phyloP scores from a whole-genome alignment of 2,329 filamentous ascomycete species.

The Pyricularia sp. region DNA sequence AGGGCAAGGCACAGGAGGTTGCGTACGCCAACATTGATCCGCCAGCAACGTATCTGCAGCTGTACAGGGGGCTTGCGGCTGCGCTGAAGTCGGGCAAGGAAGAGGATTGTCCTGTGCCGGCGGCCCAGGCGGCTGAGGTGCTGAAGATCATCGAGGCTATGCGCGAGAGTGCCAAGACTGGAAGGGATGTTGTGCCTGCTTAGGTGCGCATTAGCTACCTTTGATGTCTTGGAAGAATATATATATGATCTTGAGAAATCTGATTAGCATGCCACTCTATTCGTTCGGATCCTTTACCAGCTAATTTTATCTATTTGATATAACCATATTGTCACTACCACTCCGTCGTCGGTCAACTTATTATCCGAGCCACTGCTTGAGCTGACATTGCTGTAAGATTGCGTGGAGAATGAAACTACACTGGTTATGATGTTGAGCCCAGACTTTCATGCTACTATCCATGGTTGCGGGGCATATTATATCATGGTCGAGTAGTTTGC shows the following conservation, averaged over 20 bases:
- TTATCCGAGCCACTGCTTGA: too few relatives aligned
- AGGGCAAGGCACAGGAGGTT: slow-evolving; percentile 39
- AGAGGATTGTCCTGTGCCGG: slow-evolving; percentile 42
- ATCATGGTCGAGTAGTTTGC: too few relatives aligned
- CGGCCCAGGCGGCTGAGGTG: slow-evolving; percentile 42
- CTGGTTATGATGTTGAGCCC: too few relatives aligned
- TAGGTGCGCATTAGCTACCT: neutral
- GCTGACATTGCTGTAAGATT: too few relatives aligned
- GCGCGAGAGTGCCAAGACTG: slow-evolving; percentile 15
- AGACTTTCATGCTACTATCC: too few relatives aligned
- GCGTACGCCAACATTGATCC: slow-evolving; percentile 51
- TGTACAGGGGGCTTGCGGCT: slow-evolving; percentile 48
- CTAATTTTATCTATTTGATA: neutral
- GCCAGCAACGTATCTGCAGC: slow-evolving; percentile 56
- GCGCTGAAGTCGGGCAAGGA: slow-evolving; percentile 37
- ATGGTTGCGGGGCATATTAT: too few relatives aligned
- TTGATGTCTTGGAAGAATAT: neutral
- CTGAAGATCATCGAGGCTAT: slow-evolving; percentile 43
- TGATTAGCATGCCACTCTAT: neutral
- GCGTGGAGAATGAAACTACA: too few relatives aligned
- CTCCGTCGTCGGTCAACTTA: too few relatives aligned
- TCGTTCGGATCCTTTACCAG: neutral
- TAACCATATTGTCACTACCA: neutral
- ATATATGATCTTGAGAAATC: neutral
- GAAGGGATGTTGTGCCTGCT: neutral